A percentile compares a stretch with the other conserved stretches of the same genome.
phyloP scores from a whole-genome alignment of 768 basidiomycete species.

The Mycena floridula region DNA sequence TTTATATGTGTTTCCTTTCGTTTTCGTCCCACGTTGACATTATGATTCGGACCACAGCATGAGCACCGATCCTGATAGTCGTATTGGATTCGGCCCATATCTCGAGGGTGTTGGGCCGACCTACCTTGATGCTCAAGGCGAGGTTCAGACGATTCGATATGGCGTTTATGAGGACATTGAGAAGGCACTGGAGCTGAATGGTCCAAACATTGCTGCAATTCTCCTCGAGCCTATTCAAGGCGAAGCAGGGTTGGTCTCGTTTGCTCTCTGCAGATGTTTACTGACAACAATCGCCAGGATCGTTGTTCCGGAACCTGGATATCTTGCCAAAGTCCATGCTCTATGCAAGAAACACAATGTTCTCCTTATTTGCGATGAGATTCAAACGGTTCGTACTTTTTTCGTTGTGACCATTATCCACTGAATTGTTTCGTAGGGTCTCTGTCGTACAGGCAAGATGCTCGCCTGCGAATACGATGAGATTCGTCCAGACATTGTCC shows the following conservation, averaged over 20 bases:
- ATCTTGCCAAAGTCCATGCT: slow-evolving; percentile 68
- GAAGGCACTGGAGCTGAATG: slow-evolving; percentile 72
- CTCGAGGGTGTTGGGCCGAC: slow-evolving; percentile 79
- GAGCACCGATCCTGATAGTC: slow-evolving; percentile 92
- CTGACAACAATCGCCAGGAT: slow-evolving; percentile 46
- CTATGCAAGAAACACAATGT: slow-evolving; percentile 92
- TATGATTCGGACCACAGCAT: slow-evolving; percentile 45
- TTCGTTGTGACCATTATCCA: slow-evolving; percentile 3
- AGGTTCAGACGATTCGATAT: slow-evolving; percentile 64
- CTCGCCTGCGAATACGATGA: slow-evolving; percentile 84
- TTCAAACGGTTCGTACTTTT: slow-evolving; percentile 70
- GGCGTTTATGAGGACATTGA: slow-evolving; percentile 80
- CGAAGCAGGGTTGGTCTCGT: slow-evolving; percentile 78
- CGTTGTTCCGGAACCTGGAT: slow-evolving; percentile 85
- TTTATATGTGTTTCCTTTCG: slow-evolving; percentile 11
- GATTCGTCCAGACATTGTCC: slow-evolving; percentile 85
- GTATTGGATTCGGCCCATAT: slow-evolving; percentile 88
- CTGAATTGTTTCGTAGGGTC: slow-evolving; percentile 46
- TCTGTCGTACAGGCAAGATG: slow-evolving; percentile 92
- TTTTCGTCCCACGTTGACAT: slow-evolving; percentile 8
- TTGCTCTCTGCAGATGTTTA: background rate
- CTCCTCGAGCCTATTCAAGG: slow-evolving; percentile 98
- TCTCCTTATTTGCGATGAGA: slow-evolving; percentile 96
- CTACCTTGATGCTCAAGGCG: slow-evolving; percentile 47
- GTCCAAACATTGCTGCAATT: slow-evolving; percentile 84